Conservation (phyloP, 495 filamentous ascomycete genomes). For the Aspergillus kassunensis region DNA sequence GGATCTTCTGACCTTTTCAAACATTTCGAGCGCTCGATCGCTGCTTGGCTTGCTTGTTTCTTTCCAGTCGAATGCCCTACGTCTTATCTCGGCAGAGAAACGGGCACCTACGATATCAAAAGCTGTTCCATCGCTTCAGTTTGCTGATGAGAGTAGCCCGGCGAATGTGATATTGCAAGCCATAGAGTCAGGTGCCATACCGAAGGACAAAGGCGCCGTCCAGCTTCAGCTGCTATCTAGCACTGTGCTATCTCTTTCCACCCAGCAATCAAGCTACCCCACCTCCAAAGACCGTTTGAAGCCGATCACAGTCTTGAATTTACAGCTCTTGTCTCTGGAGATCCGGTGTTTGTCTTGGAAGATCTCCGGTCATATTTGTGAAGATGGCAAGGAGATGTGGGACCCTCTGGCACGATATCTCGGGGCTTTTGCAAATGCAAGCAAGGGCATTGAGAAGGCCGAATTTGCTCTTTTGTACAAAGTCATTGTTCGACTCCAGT, state of each 20-base stretch:
- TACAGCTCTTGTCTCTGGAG: slow-evolving; percentile 67
- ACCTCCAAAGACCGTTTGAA: slow-evolving; percentile 52
- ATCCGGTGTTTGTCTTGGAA: slow-evolving; percentile 68
- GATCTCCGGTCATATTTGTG: slow-evolving; percentile 61
- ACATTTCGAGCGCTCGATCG: slow-evolving; percentile 33
- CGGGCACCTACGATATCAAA: slow-evolving; percentile 50
- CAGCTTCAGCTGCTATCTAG: slow-evolving; percentile 71
- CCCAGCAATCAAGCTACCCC: slow-evolving; percentile 14
- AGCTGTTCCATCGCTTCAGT: slow-evolving; percentile 36
- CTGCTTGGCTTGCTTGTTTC: slow-evolving; percentile 34
- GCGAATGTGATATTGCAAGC: slow-evolving; percentile 55
- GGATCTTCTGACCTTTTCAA: slow-evolving; percentile 59
- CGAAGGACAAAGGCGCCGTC: slow-evolving; percentile 56
- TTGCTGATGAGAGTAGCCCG: slow-evolving; percentile 57
- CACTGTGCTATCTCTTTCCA: slow-evolving; percentile 55
- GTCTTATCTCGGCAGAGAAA: slow-evolving; percentile 41
- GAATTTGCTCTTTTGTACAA: slow-evolving; percentile 40
- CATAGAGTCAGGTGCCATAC: slow-evolving; percentile 38
- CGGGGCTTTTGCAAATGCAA: slow-evolving; percentile 55
- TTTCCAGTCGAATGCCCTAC: slow-evolving; percentile 46
- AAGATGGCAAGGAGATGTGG: slow-evolving; percentile 65
- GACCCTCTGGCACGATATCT: slow-evolving; percentile 67
- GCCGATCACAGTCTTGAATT: slow-evolving; percentile 54
- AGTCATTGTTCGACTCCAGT: slow-evolving; percentile 38
- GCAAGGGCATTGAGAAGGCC: slow-evolving; percentile 33